A percentile compares a stretch with the other conserved stretches of the same genome.
These are phyloP conservation scores for Solanum sejunctum DNA, from an alignment of 257 asterid genomes.

Conservation along the genomic window DNA sequence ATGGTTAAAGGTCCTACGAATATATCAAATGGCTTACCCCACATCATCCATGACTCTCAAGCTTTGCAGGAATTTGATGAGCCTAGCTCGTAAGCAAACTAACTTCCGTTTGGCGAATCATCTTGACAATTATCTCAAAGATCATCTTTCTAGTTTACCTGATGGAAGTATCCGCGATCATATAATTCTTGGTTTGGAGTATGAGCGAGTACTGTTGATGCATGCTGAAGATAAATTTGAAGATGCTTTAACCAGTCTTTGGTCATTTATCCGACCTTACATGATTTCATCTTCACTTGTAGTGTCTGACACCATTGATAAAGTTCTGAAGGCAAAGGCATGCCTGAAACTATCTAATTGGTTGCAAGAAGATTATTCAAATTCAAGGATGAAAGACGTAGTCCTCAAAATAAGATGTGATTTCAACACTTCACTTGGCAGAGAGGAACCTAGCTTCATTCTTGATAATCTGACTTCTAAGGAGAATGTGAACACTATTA, in stretches of 20 bases:
- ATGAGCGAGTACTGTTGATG: constrained; percentile 61
- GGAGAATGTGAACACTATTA: constrained; percentile 23
- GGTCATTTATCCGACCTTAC: constrained; percentile 66
- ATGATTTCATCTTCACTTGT: constrained; percentile 38
- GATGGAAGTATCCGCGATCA: constrained; percentile 37
- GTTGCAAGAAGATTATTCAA: constrained; percentile 36
- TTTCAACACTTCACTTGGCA: constrained; percentile 29
- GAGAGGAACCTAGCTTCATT: constrained; percentile 17
- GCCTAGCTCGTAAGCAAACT: constrained; percentile 77
- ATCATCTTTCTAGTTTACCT: constrained; percentile 40
- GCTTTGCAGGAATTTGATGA: constrained; percentile 61
- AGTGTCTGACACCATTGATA: constrained; percentile 34
- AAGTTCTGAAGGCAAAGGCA: constrained; percentile 74
- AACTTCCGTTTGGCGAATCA: constrained; percentile 69
- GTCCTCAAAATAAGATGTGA: constrained; percentile 50
- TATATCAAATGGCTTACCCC: constrained; percentile 55
- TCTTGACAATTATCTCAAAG: constrained; percentile 55
- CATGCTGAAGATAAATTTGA: constrained; percentile 62
- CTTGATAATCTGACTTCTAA: constrained; percentile 23
- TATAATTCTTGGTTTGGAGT: constrained; percentile 49
- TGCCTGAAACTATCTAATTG: constrained; percentile 89
- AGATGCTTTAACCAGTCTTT: constrained; percentile 57
- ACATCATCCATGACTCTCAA: constrained; percentile 58
- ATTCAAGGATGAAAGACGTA: constrained; percentile 34
- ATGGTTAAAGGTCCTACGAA: constrained; percentile 92